These are phyloP conservation scores for Abortiporus biennis DNA, from an alignment of 1,284 basidiomycete genomes.

Conservation along the genomic window DNA sequence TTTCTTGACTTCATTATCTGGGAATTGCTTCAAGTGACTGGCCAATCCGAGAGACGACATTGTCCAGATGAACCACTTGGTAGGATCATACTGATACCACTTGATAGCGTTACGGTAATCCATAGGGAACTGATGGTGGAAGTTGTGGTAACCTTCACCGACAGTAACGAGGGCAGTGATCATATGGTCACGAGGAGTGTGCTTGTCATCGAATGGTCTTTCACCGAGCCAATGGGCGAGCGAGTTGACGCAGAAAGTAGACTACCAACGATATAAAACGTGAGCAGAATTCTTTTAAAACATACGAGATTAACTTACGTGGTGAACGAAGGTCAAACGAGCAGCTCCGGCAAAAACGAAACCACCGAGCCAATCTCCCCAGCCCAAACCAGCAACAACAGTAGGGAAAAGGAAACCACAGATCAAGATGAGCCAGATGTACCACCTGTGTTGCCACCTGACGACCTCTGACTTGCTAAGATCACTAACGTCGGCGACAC, in stretches of 20 bases:
- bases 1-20: constrained; percentile 90
- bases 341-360: constrained; percentile 84
- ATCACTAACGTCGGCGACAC: constrained; percentile 86
- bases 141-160: constrained; percentile 96
- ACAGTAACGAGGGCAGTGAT: constrained; percentile 85
- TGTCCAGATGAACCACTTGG: constrained; percentile 87
- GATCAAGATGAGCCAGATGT: constrained; percentile 63
- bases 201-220: constrained; percentile 91
- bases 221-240: constrained; percentile 94
- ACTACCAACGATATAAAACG: constrained; percentile 35
- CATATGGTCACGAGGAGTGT: constrained; percentile 86
- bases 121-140: constrained; percentile 93
- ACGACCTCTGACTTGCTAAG: constrained; percentile 74
- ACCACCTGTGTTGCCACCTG: constrained; percentile 85
- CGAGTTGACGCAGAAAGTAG: constrained; percentile 94
- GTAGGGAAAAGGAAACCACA: constrained; percentile 78
- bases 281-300: background rate
- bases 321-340: constrained; percentile 83
- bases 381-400: constrained; percentile 69
- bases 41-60: constrained; percentile 69
- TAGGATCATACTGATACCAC: constrained; percentile 89
- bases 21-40: constrained; percentile 86
- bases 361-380: constrained; percentile 84
- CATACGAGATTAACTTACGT: constrained; percentile 42
- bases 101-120: constrained; percentile 92